These are phyloP conservation scores for Euphrasia confusa DNA, from an alignment of 257 asterid genomes.

Conservation along the genomic window DNA sequence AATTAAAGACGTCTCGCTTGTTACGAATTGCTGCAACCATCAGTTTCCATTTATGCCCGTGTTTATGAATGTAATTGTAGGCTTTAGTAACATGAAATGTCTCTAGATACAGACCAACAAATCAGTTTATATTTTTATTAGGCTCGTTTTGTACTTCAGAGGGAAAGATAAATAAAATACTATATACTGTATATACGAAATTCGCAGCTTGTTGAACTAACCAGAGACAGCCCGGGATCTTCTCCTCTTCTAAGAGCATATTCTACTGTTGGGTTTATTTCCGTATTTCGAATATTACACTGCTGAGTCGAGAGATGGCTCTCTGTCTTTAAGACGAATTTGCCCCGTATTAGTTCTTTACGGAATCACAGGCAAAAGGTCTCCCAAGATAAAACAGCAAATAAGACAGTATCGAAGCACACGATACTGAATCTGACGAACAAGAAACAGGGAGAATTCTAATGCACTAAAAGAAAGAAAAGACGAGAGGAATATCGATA, in stretches of 20 bases:
- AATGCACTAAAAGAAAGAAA: too few species aligned
- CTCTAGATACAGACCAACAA: constrained; percentile 19
- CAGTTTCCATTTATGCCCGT: constrained; percentile 72
- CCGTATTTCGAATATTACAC: too few species aligned
- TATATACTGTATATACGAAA: background rate
- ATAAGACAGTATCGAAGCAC: too few species aligned
- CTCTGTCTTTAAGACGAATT: too few species aligned
- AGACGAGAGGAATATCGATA: too few species aligned
- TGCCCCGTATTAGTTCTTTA: too few species aligned
- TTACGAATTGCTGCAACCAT: constrained; percentile 97
- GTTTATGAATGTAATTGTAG: constrained; percentile 83
- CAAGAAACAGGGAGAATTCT: too few species aligned
- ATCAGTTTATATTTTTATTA: constrained; percentile 6
- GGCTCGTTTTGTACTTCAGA: background rate
- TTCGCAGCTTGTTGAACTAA: constrained; percentile 38
- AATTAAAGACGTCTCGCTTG: constrained; percentile 85
- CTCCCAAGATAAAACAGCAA: too few species aligned
- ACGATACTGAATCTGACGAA: too few species aligned
- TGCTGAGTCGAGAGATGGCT: too few species aligned
- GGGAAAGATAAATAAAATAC: background rate
- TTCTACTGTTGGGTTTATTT: constrained; percentile 29
- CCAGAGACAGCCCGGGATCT: constrained; percentile 98
- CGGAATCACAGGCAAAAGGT: too few species aligned
- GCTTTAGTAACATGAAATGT: constrained; percentile 74
- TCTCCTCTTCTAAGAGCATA: constrained; percentile 83